Conservation (phyloP, 148 eudicot genomes). For the Polygonum aviculare region DNA sequence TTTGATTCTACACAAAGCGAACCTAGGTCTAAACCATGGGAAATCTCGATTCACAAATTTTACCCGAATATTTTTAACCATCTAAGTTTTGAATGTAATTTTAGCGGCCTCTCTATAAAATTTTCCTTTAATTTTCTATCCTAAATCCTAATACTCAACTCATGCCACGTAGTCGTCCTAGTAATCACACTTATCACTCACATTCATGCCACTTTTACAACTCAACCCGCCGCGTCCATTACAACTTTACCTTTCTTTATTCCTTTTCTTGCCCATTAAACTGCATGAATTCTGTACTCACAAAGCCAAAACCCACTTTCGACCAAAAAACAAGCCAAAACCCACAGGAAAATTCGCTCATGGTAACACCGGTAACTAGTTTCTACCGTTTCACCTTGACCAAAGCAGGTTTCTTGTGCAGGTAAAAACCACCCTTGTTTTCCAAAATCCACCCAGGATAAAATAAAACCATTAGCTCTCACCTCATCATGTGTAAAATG, state of each 20-base stretch:
- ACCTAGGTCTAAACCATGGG: no score
- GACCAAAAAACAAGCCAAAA: no score
- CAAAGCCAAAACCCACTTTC: neutral
- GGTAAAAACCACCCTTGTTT: neutral
- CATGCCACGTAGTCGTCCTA: neutral
- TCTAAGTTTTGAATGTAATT: no score
- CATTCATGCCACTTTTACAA: neutral
- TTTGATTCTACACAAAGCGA: no score
- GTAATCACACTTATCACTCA: neutral
- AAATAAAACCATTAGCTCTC: neutral
- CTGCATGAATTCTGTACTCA: neutral
- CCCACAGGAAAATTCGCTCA: neutral
- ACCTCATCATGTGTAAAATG: no score
- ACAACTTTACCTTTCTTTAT: neutral
- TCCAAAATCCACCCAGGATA: neutral
- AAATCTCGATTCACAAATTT: no score
- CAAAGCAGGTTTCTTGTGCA: conserved; percentile 1
- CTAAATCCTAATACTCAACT: neutral
- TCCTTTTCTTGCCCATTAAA: neutral
- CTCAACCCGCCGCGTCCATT: neutral
- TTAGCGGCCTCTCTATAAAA: no score
- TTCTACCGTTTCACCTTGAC: neutral
- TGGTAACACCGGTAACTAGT: neutral
- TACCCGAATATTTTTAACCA: no score
- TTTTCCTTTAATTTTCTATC: no score